These are phyloP conservation scores for Metschnikowia santaceciliae DNA, from an alignment of 805 yeast species.

Conservation along the genomic window DNA sequence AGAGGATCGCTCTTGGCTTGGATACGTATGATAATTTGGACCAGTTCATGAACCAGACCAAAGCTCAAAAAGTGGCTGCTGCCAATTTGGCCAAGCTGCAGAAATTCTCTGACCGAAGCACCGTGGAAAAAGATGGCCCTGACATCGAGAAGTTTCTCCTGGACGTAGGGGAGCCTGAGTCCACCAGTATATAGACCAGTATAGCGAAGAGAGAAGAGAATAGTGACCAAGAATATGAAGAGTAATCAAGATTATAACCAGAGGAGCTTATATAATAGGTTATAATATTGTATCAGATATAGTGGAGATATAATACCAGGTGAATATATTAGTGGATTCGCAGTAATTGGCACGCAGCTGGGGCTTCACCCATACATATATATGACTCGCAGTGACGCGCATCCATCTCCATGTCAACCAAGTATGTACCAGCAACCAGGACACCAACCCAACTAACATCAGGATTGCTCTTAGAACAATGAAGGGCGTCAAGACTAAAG, in stretches of 20 bases:
- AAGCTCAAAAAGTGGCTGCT: slow-evolving; percentile 1
- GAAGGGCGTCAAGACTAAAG: slow-evolving; percentile 3
- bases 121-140: not conserved
- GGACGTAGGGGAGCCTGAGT: not conserved
- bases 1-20: slow-evolving; percentile 13
- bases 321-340: too few species aligned
- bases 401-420: not conserved
- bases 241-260: too few species aligned
- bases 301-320: too few species aligned
- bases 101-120: not conserved
- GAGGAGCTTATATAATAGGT: too few species aligned
- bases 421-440: not conserved
- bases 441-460: not conserved
- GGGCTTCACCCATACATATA: not conserved
- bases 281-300: too few species aligned
- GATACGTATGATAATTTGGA: slow-evolving; percentile 17
- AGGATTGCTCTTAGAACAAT: slow-evolving; percentile 4
- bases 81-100: not conserved
- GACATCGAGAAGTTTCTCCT: not conserved
- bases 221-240: too few species aligned
- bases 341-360: too few species aligned
- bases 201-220: too few species aligned
- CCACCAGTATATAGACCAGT: not conserved
- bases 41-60: not conserved
- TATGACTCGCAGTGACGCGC: not conserved